Percentiles rank a stretch among this genome's conserved stretches.
These are phyloP conservation scores for Colletotrichum cordylinicola DNA, from an alignment of 2,329 filamentous ascomycete species.

Conservation along the genomic window DNA sequence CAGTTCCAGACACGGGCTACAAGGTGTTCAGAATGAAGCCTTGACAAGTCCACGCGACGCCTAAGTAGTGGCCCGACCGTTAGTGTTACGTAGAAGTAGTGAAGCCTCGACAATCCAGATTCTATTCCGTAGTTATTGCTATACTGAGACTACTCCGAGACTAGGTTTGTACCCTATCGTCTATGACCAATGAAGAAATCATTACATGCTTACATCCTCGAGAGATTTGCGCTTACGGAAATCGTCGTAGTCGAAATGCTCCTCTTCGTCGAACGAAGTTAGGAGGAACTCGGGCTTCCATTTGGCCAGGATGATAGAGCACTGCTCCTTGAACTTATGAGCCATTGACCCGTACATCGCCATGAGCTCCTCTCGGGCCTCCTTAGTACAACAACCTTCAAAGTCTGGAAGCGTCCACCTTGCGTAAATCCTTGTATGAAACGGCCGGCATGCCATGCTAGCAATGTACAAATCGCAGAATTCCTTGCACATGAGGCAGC, in stretches of 20 bases:
- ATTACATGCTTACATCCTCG: neutral
- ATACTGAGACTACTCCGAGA: neutral
- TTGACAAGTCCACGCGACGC: too few relatives aligned
- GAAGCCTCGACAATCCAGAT: neutral
- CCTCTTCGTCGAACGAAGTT: neutral
- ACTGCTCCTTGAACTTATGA: neutral
- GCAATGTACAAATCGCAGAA: neutral
- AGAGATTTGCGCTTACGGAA: neutral
- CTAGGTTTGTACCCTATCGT: rapidly evolving
- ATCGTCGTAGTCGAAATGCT: neutral
- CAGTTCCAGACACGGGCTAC: neutral
- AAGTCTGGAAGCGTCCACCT: neutral
- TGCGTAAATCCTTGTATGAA: neutral
- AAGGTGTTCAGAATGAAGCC: too few relatives aligned
- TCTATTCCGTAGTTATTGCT: neutral
- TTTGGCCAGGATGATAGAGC: neutral
- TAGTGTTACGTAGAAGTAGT: too few relatives aligned
- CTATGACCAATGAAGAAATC: neutral
- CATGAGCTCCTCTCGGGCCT: neutral
- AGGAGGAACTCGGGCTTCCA: neutral
- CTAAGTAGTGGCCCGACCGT: too few relatives aligned
- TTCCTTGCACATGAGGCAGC: neutral
- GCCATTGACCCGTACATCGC: neutral
- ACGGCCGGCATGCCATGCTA: neutral
- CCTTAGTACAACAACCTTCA: neutral